Conservation (phyloP, 306 rosid genomes). For the Cotoneaster glaucophyllus region DNA sequence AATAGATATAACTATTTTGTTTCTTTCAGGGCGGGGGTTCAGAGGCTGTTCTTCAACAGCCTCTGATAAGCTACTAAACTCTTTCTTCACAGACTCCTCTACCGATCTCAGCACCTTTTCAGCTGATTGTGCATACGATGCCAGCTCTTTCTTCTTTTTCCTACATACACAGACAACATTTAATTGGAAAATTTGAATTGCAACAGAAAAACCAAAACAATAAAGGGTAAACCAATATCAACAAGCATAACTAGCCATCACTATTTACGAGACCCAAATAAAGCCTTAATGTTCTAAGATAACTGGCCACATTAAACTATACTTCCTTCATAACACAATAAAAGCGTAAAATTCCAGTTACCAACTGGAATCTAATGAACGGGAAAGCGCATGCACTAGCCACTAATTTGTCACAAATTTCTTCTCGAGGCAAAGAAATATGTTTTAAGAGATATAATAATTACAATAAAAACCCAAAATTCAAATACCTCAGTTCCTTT, state of each 20-base stretch:
- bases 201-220: background rate
- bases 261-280: background rate
- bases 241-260: background rate
- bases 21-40: constrained; percentile 45
- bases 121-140: constrained; percentile 58
- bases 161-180: constrained; percentile 29
- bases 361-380: background rate
- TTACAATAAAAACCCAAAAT: background rate
- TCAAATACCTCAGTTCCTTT: constrained; percentile 56
- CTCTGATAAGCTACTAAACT: constrained; percentile 22
- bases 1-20: constrained; percentile 61
- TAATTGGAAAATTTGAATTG: background rate
- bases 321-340: background rate
- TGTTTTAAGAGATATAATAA: background rate
- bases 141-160: constrained; percentile 69
- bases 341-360: background rate
- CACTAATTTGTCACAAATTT: background rate
- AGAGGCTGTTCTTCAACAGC: constrained; percentile 27
- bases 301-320: background rate
- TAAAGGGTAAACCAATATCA: background rate
- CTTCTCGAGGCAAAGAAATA: background rate
- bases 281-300: background rate
- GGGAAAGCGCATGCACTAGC: background rate
- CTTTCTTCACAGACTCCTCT: constrained; percentile 53
- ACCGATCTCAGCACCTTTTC: constrained; percentile 38